Conservation (phyloP, 768 basidiomycete genomes). For the Ramaria sp. region DNA sequence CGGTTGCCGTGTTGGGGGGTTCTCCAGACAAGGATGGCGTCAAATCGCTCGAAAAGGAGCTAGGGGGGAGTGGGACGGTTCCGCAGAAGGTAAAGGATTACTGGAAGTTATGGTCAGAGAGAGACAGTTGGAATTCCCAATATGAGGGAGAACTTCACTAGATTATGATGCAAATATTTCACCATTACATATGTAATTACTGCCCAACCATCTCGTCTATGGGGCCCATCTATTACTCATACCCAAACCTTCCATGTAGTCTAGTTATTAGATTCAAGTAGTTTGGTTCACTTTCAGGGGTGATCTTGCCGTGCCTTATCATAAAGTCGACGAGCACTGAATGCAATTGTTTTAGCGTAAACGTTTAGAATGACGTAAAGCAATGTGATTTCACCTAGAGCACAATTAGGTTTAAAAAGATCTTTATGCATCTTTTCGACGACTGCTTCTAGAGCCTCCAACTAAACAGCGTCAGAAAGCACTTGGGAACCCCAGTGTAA, state of each 20-base stretch:
- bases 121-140: constrained; percentile 31
- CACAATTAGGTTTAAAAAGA: constrained; percentile 91
- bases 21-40: constrained; percentile 26
- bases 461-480: constrained; percentile 27
- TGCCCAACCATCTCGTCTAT: not conserved
- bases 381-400: constrained; percentile 43
- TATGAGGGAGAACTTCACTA: not conserved
- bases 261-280: constrained; percentile 68
- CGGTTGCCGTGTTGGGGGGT: constrained; percentile 28
- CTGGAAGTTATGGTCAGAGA: constrained; percentile 32
- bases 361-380: not conserved
- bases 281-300: constrained; percentile 78
- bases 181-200: not conserved
- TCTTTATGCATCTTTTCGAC: constrained; percentile 52
- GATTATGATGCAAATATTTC: not conserved
- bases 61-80: constrained; percentile 22
- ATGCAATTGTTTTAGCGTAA: not conserved
- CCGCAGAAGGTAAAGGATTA: constrained; percentile 30
- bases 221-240: not conserved
- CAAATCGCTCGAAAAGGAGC: constrained; percentile 27
- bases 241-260: constrained; percentile 56
- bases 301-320: constrained; percentile 75
- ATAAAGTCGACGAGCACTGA: constrained; percentile 86
- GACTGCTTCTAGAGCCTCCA: constrained; percentile 54
- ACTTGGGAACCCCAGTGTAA: not conserved